A percentile compares a stretch with the other conserved stretches of the same genome.
Conservation (phyloP, 768 basidiomycete genomes). For the Tulasnella sp. region DNA sequence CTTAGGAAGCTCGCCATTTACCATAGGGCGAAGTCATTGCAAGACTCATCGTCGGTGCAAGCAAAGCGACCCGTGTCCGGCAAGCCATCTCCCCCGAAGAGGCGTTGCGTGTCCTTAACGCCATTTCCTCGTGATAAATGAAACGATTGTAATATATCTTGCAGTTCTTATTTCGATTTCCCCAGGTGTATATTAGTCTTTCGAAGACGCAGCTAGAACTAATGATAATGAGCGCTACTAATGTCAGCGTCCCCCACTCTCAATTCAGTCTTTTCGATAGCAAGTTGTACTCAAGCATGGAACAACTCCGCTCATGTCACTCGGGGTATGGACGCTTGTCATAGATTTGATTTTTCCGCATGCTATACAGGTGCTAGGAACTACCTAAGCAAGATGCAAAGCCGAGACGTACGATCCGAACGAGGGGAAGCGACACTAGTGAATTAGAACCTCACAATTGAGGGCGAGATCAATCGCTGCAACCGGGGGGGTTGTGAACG, state of each 20-base stretch:
- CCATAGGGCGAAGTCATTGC: slow-evolving; percentile 79
- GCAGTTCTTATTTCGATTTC: not conserved
- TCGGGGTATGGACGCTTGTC: not conserved
- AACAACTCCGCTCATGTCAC: not conserved
- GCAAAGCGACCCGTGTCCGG: slow-evolving; percentile 22
- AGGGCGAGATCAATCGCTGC: slow-evolving; percentile 13
- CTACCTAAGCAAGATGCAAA: slow-evolving; percentile 2
- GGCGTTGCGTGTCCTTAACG: not conserved
- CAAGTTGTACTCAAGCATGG: too few relatives aligned
- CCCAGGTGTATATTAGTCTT: not conserved
- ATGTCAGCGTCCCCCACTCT: too few relatives aligned
- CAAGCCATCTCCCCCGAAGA: not conserved
- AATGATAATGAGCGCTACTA: too few relatives aligned
- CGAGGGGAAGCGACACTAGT: slow-evolving; percentile 4
- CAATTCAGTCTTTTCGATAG: too few relatives aligned
- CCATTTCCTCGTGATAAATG: not conserved
- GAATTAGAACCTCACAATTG: slow-evolving; percentile 1
- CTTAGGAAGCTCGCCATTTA: slow-evolving; percentile 41
- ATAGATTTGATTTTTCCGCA: slow-evolving; percentile 11
- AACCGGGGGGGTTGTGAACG: not conserved
- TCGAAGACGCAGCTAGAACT: too few relatives aligned
- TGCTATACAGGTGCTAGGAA: not conserved
- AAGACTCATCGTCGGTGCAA: slow-evolving; percentile 69
- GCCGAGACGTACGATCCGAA: slow-evolving; percentile 12
- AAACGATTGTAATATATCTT: not conserved